Conservation (phyloP, 305 asterid species). For the Andrographis paniculata region DNA sequence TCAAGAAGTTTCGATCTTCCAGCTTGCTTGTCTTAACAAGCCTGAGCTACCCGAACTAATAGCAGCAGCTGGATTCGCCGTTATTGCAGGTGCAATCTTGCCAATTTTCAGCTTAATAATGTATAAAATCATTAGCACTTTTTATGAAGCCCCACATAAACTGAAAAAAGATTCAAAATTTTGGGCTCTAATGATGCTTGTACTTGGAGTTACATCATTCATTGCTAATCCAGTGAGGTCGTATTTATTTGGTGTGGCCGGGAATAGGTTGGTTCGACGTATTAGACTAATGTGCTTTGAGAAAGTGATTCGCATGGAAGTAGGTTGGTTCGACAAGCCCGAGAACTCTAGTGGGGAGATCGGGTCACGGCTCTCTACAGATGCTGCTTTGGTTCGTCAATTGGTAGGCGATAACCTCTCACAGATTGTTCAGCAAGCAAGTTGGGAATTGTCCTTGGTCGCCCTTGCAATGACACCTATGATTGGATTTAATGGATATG, state of each 20-base stretch:
- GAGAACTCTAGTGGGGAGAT: background rate
- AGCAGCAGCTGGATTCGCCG: slow-evolving; percentile 32
- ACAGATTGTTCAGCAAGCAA: slow-evolving; percentile 17
- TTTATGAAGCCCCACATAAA: slow-evolving; percentile 35
- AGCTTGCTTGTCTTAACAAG: slow-evolving; percentile 41
- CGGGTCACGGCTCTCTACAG: slow-evolving; percentile 4
- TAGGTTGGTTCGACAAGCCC: slow-evolving; percentile 27
- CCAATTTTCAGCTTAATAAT: slow-evolving; percentile 39
- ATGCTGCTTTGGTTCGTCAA: background rate
- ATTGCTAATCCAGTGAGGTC: slow-evolving; percentile 36
- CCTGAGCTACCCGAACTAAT: slow-evolving; percentile 45
- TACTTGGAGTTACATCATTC: slow-evolving; percentile 30
- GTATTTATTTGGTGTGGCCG: slow-evolving; percentile 64
- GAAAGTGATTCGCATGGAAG: slow-evolving; percentile 30
- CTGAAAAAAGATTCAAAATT: slow-evolving; percentile 37
- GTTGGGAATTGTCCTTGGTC: slow-evolving; percentile 53
- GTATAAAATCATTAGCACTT: slow-evolving; percentile 39
- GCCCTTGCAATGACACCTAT: slow-evolving; percentile 41
- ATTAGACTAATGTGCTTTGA: slow-evolving; percentile 22
- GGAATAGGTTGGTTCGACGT: slow-evolving; percentile 29
- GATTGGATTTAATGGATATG: slow-evolving; percentile 33
- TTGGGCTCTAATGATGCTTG: slow-evolving; percentile 40
- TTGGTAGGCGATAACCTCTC: slow-evolving; percentile 5
- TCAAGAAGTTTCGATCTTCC: slow-evolving; percentile 33
- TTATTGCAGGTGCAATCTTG: slow-evolving; percentile 43